Evolutionary conservation across 164 flowering plant genomes (phyloP), one percentile per base, ranked within the genome.

Genomic region (Sextonia rubra): DNA sequence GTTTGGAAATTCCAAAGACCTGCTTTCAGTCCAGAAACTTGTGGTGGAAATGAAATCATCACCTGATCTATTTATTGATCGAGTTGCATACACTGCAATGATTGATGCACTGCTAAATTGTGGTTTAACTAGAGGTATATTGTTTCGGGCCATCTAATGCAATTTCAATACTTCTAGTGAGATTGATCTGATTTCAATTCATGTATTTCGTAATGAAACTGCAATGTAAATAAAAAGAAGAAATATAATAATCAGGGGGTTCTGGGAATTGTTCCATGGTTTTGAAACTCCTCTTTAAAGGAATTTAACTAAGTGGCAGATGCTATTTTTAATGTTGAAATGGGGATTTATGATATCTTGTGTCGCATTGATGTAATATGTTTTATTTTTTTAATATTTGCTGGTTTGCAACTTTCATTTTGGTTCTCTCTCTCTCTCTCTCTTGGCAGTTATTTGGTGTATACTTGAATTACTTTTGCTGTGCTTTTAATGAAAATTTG

Each of bases 81-180:
- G 90, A 49, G 73, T 87, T 71, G 91, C 91, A 22, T 89, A 85
- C 69, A 87, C 92, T 71, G 80, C 87, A 60, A 80, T 83, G 47
- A 75, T 90, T 80, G 96, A 90, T 80, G 89, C 88, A 30, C 70
- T 89, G 67, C 85, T 89, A 64, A 79, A 73, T 71, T 90, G 90
- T 81, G 90, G 85, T 58, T 82, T 86, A 37, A 80, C 77, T 29
- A 84, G 77, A 73, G 90, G 96, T 87, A 82, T 76, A 76, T 30
- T 60, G 3, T 17, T 25, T 78, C 11, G n/a, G 25, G 23, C 29
- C 60, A 62, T 49, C 67, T 64, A 20, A 29, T 64, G 67, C 30
- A 56, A 55, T 29, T 27, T 15, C 20, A 14, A 17, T 26, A 14
- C 63, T 69, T 65, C 47, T 17, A 26, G 47, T 32, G 52, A 37